These are phyloP conservation scores for Gymnopus androsaceus DNA, from an alignment of 1,284 basidiomycete species.

Conservation along the genomic window DNA sequence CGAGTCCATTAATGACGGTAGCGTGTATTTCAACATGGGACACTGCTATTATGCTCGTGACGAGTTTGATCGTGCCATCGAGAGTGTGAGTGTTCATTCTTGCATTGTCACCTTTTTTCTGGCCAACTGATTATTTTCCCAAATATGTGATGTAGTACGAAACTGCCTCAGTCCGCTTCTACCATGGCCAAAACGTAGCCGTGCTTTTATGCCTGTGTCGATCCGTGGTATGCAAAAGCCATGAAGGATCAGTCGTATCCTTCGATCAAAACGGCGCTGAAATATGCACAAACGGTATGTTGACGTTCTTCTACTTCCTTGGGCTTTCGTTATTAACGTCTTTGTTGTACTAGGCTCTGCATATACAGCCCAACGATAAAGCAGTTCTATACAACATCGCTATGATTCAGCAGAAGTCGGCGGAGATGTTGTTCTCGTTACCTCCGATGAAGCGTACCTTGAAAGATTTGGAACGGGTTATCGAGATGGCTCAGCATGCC, in stretches of 20 bases:
- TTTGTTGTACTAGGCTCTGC: conserved; percentile 60
- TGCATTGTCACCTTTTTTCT: no score
- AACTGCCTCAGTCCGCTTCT: conserved; percentile 78
- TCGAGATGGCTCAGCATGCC: conserved; percentile 84
- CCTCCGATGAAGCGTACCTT: conserved; percentile 75
- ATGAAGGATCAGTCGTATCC: conserved; percentile 82
- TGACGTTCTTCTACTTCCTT: not conserved
- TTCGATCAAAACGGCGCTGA: conserved; percentile 78
- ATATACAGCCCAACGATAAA: conserved; percentile 83
- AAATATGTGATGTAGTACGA: conserved; percentile 66
- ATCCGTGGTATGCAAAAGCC: conserved; percentile 90
- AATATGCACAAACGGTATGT: conserved; percentile 75
- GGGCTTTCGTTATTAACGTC: conserved; percentile 1
- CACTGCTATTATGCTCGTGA: conserved; percentile 91
- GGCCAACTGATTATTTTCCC: not conserved
- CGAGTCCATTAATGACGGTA: conserved; percentile 82
- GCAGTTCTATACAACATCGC: conserved; percentile 92
- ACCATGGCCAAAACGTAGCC: conserved; percentile 67
- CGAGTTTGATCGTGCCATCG: conserved; percentile 92
- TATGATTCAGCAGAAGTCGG: conserved; percentile 94
- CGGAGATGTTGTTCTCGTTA: conserved; percentile 82
- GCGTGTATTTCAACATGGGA: conserved; percentile 92
- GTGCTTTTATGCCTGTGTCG: conserved; percentile 84
- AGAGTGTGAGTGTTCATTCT: conserved; percentile 81
- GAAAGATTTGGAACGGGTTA: conserved; percentile 75